Conservation (phyloP, 768 basidiomycete species). For the Lentinus brumalis region DNA sequence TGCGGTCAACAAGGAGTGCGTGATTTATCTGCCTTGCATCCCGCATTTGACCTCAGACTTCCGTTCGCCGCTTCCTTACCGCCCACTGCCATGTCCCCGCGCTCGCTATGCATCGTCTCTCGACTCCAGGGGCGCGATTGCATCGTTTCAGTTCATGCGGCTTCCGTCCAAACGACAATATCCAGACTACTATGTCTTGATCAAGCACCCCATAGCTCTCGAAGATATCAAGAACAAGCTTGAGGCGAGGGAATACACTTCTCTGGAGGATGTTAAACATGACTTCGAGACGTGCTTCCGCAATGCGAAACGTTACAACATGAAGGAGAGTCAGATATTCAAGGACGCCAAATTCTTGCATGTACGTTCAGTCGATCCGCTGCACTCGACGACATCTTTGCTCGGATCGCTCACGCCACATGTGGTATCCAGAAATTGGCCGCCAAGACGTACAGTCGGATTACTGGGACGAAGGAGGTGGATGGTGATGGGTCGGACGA, state of each 20-base stretch:
- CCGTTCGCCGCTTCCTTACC: conserved; percentile 26
- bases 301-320: conserved; percentile 83
- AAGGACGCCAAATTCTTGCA: conserved; percentile 80
- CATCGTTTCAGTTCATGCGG: conserved; percentile 67
- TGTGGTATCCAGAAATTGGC: conserved; percentile 43
- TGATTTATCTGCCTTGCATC: conserved; percentile 41
- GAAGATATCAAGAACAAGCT: conserved; percentile 87
- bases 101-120: conserved; percentile 20
- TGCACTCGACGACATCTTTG: background rate
- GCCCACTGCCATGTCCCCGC: conserved; percentile 28
- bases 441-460: conserved; percentile 46
- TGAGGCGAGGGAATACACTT: conserved; percentile 57
- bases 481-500: conserved; percentile 38
- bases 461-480: conserved; percentile 46
- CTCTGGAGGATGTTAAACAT: conserved; percentile 64
- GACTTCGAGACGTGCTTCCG: conserved; percentile 80
- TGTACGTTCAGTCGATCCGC: conserved; percentile 45
- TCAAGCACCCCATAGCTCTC: conserved; percentile 80
- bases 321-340: conserved; percentile 77
- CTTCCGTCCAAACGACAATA: conserved; percentile 73
- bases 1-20: conserved; percentile 87
- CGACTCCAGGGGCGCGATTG: conserved; percentile 55
- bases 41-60: conserved; percentile 28
- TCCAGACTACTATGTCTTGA: conserved; percentile 85
- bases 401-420: background rate